Percentiles rank a stretch among this genome's conserved stretches.
These are phyloP conservation scores for Pterocarpus macrocarpus DNA, from an alignment of 306 rosid genomes.

Conservation along the genomic window DNA sequence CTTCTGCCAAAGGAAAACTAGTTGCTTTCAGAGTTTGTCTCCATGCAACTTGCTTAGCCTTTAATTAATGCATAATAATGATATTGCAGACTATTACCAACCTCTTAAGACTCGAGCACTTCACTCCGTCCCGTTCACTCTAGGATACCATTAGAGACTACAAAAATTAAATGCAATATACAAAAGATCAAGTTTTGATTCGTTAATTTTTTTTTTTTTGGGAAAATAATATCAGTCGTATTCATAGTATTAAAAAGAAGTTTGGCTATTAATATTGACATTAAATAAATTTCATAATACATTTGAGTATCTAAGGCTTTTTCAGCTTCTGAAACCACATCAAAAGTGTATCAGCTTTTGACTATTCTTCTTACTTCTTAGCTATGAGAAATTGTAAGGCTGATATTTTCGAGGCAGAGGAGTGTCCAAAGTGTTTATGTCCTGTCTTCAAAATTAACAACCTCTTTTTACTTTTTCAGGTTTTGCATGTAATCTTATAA, in stretches of 20 bases:
- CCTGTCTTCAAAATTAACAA: slow-evolving; percentile 35
- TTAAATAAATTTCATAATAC: not conserved
- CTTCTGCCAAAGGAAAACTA: slow-evolving; percentile 31
- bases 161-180: not conserved
- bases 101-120: not conserved
- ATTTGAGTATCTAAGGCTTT: not conserved
- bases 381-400: not conserved
- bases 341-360: slow-evolving; percentile 21
- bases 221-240: too few relatives aligned
- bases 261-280: not conserved
- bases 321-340: slow-evolving; percentile 3
- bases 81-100: not conserved
- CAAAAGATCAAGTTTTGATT: not conserved
- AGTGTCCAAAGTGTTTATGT: not conserved
- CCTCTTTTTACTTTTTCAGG: not conserved
- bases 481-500: too few relatives aligned
- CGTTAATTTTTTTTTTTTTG: too few relatives aligned
- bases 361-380: not conserved
- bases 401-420: slow-evolving; percentile 6
- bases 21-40: slow-evolving; percentile 35
- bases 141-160: not conserved
- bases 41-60: slow-evolving; percentile 41
- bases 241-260: not conserved
- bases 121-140: not conserved
- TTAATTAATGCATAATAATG: slow-evolving; percentile 35